Evolutionary conservation across 768 basidiomycete genomes (phyloP).

Genomic region (Suillus placidus): DNA sequence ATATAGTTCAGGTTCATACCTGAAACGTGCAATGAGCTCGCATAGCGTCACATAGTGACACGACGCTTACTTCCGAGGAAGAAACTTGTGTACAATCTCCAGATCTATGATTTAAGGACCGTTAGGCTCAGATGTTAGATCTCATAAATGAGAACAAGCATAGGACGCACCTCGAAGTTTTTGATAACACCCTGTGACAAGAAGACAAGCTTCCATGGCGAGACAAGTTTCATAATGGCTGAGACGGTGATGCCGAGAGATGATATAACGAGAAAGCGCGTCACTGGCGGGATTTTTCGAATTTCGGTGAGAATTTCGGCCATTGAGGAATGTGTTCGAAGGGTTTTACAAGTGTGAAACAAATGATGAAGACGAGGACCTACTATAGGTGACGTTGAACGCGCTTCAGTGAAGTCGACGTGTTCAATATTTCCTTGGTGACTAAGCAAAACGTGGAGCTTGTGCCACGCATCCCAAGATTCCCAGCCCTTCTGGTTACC

Average conservation of each 20-base stretch:
- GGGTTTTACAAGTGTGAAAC: neutral
- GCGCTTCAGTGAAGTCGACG: neutral
- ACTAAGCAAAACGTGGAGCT: neutral
- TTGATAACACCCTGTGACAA: constrained; percentile 44
- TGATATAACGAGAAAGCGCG: constrained; percentile 67
- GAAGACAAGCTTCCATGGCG: constrained; percentile 59
- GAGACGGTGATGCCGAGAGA: constrained; percentile 63
- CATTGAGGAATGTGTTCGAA: constrained; percentile 35
- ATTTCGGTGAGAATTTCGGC: constrained; percentile 59
- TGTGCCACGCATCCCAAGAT: too few relatives aligned
- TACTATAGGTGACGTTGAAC: neutral
- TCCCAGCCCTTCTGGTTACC: neutral
- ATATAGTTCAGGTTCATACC: constrained; percentile 37
- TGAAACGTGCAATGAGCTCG: constrained; percentile 13
- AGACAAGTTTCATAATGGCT: constrained; percentile 54
- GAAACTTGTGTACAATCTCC: constrained; percentile 75
- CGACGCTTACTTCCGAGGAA: constrained; percentile 62
- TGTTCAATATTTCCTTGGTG: neutral
- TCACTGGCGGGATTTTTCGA: constrained; percentile 82
- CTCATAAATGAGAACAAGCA: neutral
- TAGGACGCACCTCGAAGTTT: constrained; percentile 53
- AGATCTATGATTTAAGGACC: constrained; percentile 49
- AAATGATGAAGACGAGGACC: neutral
- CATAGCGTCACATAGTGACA: neutral
- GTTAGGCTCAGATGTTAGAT: neutral